Evolutionary conservation across 805 yeast species (phyloP).

Genomic region (Candida oleophila): DNA sequence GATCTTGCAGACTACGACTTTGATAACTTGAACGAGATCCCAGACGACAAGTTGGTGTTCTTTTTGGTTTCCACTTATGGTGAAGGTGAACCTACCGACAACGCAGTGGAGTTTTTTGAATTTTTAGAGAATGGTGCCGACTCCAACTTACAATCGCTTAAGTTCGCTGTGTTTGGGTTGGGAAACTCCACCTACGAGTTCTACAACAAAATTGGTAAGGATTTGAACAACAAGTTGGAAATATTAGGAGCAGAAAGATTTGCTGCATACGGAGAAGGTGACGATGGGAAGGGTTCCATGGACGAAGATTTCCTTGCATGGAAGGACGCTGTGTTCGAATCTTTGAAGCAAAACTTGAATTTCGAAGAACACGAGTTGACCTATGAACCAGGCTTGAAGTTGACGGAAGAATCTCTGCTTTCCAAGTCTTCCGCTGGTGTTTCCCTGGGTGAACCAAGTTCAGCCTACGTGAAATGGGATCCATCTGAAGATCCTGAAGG

Average conservation of each 20-base stretch:
- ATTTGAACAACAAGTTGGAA: conserved; percentile 47
- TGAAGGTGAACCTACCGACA: conserved; percentile 98
- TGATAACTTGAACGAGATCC: conserved; percentile 68
- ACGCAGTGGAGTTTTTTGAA: conserved; percentile 78
- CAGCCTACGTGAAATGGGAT: conserved; percentile 40
- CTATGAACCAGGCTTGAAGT: conserved; percentile 68
- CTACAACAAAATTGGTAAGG: conserved; percentile 79
- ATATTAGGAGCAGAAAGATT: conserved; percentile 71
- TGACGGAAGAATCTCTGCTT: conserved; percentile 34
- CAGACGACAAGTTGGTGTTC: conserved; percentile 54
- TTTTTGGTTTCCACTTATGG: conserved; percentile 93
- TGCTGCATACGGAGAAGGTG: conserved; percentile 87
- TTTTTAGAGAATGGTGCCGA: conserved; percentile 59
- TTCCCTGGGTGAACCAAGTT: conserved; percentile 79
- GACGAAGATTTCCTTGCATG: conserved; percentile 93
- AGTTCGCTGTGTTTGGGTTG: conserved; percentile 80
- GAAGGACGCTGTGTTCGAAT: conserved; percentile 77
- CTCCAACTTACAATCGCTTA: conserved; percentile 53
- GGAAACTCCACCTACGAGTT: conserved; percentile 95
- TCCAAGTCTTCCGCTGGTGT: conserved; percentile 30
- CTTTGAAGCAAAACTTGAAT: conserved; percentile 59
- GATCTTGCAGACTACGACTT: conserved; percentile 88
- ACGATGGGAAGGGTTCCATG: conserved; percentile 91
- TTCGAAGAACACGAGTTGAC: conserved; percentile 77
- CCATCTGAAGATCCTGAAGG: conserved; percentile 22